A percentile compares a stretch with the other conserved stretches of the same genome.
phyloP scores from a whole-genome alignment of 192 early-diverging fungal genomes.

The Chytriomyces hyalinus region DNA sequence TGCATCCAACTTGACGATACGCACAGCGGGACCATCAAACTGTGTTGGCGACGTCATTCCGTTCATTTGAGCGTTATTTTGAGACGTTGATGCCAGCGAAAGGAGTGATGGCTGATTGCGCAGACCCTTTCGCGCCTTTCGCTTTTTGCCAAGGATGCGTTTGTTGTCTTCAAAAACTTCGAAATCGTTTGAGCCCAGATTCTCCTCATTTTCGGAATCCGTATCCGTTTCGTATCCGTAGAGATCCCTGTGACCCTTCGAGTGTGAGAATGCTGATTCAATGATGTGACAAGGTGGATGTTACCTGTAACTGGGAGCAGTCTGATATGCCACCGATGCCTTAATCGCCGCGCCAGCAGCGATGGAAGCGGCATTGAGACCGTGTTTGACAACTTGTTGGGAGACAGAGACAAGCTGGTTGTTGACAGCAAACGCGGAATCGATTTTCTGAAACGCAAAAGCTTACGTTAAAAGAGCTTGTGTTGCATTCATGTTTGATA shows the following conservation, averaged over 20 bases:
- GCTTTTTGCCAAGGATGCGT: background rate
- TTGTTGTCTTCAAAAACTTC: conserved; percentile 19
- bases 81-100: background rate
- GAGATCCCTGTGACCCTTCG: conserved; percentile 15
- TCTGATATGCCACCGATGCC: conserved; percentile 50
- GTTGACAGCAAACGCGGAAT: conserved; percentile 47
- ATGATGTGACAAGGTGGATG: too few species aligned
- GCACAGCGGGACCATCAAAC: conserved; percentile 15
- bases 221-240: conserved; percentile 28
- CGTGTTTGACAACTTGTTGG: conserved; percentile 39
- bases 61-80: background rate
- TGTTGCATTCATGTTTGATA: too few species aligned
- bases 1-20: conserved; percentile 34
- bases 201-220: conserved; percentile 11
- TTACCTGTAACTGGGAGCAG: conserved; percentile 32
- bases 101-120: conserved; percentile 10
- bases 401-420: conserved; percentile 36
- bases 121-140: background rate
- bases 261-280: too few species aligned
- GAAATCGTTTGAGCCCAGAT: conserved; percentile 5
- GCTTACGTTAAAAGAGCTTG: too few species aligned
- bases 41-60: background rate
- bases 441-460: conserved; percentile 26
- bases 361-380: conserved; percentile 41
- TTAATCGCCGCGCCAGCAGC: conserved; percentile 45